Base-by-base conservation (phyloP, 2,329 filamentous ascomycete species). In the Nigrospora sphaerica region DNA sequence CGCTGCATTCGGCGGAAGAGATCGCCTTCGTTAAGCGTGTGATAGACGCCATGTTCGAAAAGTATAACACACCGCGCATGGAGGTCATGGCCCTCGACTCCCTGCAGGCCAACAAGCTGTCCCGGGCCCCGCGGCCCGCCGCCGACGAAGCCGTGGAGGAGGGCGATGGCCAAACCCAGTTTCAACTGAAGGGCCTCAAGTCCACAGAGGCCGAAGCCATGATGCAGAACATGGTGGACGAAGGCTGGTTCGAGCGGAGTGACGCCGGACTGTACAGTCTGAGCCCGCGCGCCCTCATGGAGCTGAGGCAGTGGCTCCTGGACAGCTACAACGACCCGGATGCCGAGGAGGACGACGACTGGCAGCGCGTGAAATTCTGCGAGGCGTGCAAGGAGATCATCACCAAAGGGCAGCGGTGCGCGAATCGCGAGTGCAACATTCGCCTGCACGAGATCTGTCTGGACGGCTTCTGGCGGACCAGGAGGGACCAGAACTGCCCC, bases 31-130 rank as follows among this genome's bases (percentile, higher is more conserved):
- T 97, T 46, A 93, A 95, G 66, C 77, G 93, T 10, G 64, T 96
- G 3, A 77, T 98, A 1, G 91, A 96, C 62, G 82, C 79, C 56
- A 95, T 98, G 80, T 98, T 97, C 61, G 88, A 95, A 52, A 85
- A 80, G 17, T 83, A 89, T 69, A 97, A 97, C 61, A 88, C 83
- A 0, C 75, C 73, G 10, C 74, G 81, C n/a, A 80, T 83, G 58
- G 92, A 98, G 66, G 78, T 89, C 23, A 84, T 96, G 78, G 90
- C 88, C 4, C 71, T 97, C 4, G 86, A 81, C 12, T 77, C 80
- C 39, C 88, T 89, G 63, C 83, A 95, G 58, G 91, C 91, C 3
- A 72, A 86, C 45, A 83, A 88, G 55, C 69, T 95, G 41, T 72
- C 80, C 11, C 69, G 78, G 42, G 77, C 80, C 32, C 63, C 74